Percentiles rank a stretch among this genome's conserved stretches.
Conservation (phyloP, 495 filamentous ascomycete species). For the Aspergillus indologenus region DNA sequence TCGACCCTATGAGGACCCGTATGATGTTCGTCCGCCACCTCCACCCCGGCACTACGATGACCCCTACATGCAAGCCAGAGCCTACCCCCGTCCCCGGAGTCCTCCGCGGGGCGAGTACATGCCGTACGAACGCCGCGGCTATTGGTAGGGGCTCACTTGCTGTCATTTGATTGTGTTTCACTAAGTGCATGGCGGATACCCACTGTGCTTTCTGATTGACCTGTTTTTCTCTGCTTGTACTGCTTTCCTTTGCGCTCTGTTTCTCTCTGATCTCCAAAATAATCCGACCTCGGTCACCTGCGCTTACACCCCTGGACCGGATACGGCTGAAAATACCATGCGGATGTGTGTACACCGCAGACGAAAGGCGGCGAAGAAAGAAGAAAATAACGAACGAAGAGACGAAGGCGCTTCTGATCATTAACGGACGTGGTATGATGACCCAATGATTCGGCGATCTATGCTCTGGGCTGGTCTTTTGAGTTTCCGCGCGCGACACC, state of each 20-base stretch:
- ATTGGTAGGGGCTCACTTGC: slow-evolving; percentile 37
- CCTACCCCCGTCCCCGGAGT: slow-evolving; percentile 44
- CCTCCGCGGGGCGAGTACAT: slow-evolving; percentile 43
- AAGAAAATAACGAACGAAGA: slow-evolving; percentile 1
- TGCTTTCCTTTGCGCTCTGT: slow-evolving; percentile 9
- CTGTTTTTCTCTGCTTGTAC: slow-evolving; percentile 1
- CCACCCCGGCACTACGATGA: slow-evolving; percentile 46
- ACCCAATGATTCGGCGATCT: slow-evolving; percentile 6
- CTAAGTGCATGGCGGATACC: slow-evolving; percentile 27
- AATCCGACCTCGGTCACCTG: not conserved
- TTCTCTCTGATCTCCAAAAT: slow-evolving; percentile 8
- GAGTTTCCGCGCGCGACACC: not conserved
- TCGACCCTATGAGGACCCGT: slow-evolving; percentile 52
- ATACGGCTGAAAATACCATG: slow-evolving; percentile 8
- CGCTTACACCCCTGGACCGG: slow-evolving; percentile 11
- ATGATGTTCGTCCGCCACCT: slow-evolving; percentile 43
- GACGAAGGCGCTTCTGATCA: not conserved
- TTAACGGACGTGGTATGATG: slow-evolving; percentile 14
- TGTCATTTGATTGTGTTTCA: slow-evolving; percentile 14
- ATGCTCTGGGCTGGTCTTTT: slow-evolving; percentile 4
- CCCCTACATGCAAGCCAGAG: slow-evolving; percentile 41
- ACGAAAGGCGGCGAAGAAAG: not conserved
- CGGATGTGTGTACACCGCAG: slow-evolving; percentile 1
- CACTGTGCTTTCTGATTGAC: slow-evolving; percentile 15
- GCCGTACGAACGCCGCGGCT: slow-evolving; percentile 45